A percentile compares a stretch with the other conserved stretches of the same genome.
These are phyloP conservation scores for Melaleuca alternifolia DNA, from an alignment of 345 rosid genomes.

Conservation along the genomic window DNA sequence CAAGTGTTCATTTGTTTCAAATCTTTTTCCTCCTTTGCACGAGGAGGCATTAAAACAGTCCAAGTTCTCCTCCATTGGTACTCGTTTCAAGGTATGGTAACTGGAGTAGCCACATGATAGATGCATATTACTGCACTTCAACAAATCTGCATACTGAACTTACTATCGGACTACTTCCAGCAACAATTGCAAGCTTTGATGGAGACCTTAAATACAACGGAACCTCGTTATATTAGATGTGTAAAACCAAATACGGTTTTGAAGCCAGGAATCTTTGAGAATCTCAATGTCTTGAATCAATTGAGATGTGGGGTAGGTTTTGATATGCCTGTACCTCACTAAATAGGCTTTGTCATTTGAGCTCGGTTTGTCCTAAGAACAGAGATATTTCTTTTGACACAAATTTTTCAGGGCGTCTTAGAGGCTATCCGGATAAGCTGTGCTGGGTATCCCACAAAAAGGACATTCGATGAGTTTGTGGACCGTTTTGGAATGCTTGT, in stretches of 20 bases:
- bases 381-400: not conserved
- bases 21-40: constrained; percentile 75
- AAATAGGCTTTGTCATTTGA: not conserved
- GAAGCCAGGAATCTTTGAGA: constrained; percentile 96
- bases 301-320: constrained; percentile 90
- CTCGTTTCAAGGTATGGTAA: constrained; percentile 79
- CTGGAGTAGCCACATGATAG: not conserved
- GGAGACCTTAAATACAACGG: constrained; percentile 93
- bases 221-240: constrained; percentile 99
- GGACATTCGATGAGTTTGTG: constrained; percentile 92
- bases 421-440: constrained; percentile 99
- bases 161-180: constrained; percentile 18
- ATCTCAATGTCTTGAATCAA: constrained; percentile 81
- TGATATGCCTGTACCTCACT: constrained; percentile 9
- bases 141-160: not conserved
- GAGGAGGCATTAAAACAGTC: constrained; percentile 92
- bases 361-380: not conserved
- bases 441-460: constrained; percentile 98
- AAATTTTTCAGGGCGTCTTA: constrained; percentile 66
- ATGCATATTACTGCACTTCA: not conserved
- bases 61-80: constrained; percentile 94
- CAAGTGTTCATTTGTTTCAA: constrained; percentile 59
- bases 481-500: constrained; percentile 96
- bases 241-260: constrained; percentile 98
- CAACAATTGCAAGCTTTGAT: constrained; percentile 95